Base-by-base conservation (phyloP, 495 filamentous ascomycete genomes). In the Lophium mytilinum region DNA sequence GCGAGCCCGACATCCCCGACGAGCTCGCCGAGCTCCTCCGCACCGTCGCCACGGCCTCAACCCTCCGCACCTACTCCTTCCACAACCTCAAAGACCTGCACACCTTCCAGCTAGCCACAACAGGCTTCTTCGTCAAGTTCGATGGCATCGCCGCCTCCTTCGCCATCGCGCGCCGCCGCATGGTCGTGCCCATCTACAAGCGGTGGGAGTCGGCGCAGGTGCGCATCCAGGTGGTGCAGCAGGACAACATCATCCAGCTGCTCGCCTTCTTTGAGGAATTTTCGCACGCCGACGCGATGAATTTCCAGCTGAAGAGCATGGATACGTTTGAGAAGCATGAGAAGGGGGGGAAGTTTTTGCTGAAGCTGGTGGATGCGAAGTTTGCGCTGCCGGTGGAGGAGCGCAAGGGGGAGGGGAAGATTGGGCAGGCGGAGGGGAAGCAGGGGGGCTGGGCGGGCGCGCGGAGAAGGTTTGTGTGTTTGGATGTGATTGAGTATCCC, bases 181-280 rank as follows among this genome's bases (percentile, higher is more conserved):
- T 86, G 80, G 85, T 93, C 19, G 87, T 92, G n/a, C 88, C 88
- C 0, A 88, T 92, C 49, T 83, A 90, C 71, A 94, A 95, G 73
- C 90, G 88, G 68, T 92, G 88, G 88, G 88, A 92, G 64, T 86
- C 89, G 1, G 80, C 74, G 10, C 72, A 75, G 35, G 85, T 87
- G 11, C 81, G 90, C 14, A 72, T 96, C 19, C 90, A 95, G 68
- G 73, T 96, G 37, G 80, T 96, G 19, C 76, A 80, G 53, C 84
- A 84, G 46, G 84, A 87, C 41, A 87, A 81, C 66, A 77, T 82
- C 33, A 69, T 83, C 3, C 88, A 94, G 63, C 70, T 96, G 15
- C 69, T 92, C 8, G 89, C 83, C 30, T 96, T 93, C 72, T 89
- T 95, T 66, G 78, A 84, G 49, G 85, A 88, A 50, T 95, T 91